Evolutionary conservation across 192 early-diverging fungal genomes (phyloP), one percentile per base, ranked within the genome.

Genomic region (Gamsiella multidivaricata): DNA sequence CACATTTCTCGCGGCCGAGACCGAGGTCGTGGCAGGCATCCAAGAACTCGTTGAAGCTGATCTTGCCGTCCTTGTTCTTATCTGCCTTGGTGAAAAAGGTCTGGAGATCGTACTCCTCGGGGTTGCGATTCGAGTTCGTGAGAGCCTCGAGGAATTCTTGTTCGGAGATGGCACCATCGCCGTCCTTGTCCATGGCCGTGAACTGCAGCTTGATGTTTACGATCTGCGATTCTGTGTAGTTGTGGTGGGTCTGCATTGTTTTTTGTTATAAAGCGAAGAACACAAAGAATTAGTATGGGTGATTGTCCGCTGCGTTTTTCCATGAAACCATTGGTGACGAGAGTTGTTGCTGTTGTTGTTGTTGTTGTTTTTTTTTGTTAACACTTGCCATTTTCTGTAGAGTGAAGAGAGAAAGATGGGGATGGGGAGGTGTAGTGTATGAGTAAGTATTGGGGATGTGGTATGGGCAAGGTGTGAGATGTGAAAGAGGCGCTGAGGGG

Each of bases 51-150:
- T 83, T 83, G 58, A 85, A 83, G 70, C 74, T 88, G 55, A 91
- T 86, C 53, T 86, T 86, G 59, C 90, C 90, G 56, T 92, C 90
- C 25, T 87, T 89, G 70, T 92, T 88, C 22, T 83, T 63, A 62
- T 92, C 92, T 0, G 89, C 87, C 56, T 88, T 81, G 52, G 87
- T 84, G 57, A 92, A 89, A 85, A 91, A 91, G 52, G 86, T 86
- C 64, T 90, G 83, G 1, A 90, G 53, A 50, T 94, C 91, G 64
- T 90, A 85, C 32, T 89, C 82, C 11, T 88, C 87, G 6, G 89
- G 81, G 54, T 84, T 85, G 32, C 89, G 85, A 53, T 88, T 88
- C 17, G 87, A 28, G 26, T 71, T 50, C 58, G 60, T 52, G 20
- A 83, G 54, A 6, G 79, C 65, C 2, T 26, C 42, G 10, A 41